Base-by-base conservation (phyloP, 108 stramenopile species). In the Nitzschia putrida region DNA sequence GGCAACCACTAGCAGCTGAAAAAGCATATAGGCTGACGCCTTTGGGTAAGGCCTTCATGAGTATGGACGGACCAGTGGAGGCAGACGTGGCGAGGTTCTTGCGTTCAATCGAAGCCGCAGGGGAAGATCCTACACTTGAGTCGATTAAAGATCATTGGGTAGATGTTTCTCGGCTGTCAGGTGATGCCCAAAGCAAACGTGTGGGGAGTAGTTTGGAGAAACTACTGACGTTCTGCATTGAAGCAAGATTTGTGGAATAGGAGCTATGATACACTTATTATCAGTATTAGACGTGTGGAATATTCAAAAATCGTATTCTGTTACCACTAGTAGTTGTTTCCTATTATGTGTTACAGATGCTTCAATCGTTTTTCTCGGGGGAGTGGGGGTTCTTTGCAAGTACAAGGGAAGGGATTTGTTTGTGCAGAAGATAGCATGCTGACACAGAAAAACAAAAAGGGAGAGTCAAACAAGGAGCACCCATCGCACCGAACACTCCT, bases 401-500 rank as follows among this genome's bases (percentile, higher is more conserved):
- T 13, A 52, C 58, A 24, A 89, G 61, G 10, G 80, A 80, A 42
- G 81, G 81, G 18, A 89, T 59, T 39, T 83, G 83, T 9, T 76
- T 80, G 16, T 73, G 85, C 24, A 90, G 58, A 40, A 82, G 58
- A 68, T 88, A 92, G 44, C 83, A 87, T 13, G 73, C 87, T 8
- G 85, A 80, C 59, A 83, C 79, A 25, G 86, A 83, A 20, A 80
- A 64, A 59, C 92, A 93, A 64, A 93, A 93, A 5, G 92, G 92
- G 37, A 93, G 71, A 8, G 92, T 93, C 61, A 93, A 66, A 49
- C 84, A 84, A 1, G 92, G 88, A 37, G 76, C 80, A 8, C 80
- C 85, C 26, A 65, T 75, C 0, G 65, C 70, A 57, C 86, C 88
- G 76, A 87, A 83, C 12, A 84, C 63, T 9, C 72, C 67, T 40